Base-by-base conservation (phyloP, 257 asterid species). In the Ilex asprella region DNA sequence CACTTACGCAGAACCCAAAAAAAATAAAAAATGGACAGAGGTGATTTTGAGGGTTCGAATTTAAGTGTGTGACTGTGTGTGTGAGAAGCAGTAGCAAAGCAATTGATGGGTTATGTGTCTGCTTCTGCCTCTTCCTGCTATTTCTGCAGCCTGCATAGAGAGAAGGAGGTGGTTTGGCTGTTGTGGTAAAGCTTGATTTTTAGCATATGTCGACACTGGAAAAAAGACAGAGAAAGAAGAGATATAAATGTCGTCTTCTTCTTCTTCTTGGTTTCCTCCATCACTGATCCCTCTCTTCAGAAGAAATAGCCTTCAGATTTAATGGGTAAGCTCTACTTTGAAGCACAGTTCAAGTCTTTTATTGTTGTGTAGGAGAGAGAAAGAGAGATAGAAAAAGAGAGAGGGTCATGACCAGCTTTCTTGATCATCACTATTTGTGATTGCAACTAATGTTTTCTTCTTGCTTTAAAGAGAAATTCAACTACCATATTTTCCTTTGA, bases 151-250 rank as follows among this genome's bases (percentile, higher is more conserved):
- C 73, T 73, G 66, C 82, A 71, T 71, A 66, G 74, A 76, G 72
- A 74, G 75, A 69, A 60, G 85, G 73, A 60, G 67, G 69, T 76
- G 76, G 76, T 67, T 78, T 78, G 71, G 76, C 82, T 70, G 68
- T 81, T 72, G 73, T 44, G 65, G 73, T 70, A 68, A 71, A 21
- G 77, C 72, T 77, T 73, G 8, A 35, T 35, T 64, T 63, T 70
- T 67, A 75, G 31, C 77, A 56, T 51, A 39, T 53, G 61, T 47
- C 54, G 52, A 63, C 39, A 64, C 53, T 29, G 51, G 31, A 31
- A 51, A 58, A 31, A 47, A 71, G 27, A 21, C 27, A 66, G 30
- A 16, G 73, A 55, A 44, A 29, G 14, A 10, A 64, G 64, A 63
- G 59, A 21, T 27, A 39, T 35, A 8, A 8, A 8, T 35, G 5